These are phyloP conservation scores for Lasiosphaeria miniovina DNA, from an alignment of 495 filamentous ascomycete genomes.

Conservation along the genomic window DNA sequence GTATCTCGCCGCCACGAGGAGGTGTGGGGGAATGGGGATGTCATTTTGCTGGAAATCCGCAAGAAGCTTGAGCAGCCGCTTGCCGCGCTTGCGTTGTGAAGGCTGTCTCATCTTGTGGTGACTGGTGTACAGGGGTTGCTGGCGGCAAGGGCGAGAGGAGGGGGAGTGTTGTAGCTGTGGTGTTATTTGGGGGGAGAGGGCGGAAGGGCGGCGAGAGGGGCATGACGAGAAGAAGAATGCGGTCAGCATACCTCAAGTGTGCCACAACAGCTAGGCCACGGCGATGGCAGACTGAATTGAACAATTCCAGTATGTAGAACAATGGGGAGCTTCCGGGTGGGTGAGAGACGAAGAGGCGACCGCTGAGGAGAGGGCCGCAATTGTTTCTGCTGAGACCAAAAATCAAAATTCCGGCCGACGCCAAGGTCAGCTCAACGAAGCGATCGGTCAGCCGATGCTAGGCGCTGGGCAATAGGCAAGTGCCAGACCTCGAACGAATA, in stretches of 20 bases:
- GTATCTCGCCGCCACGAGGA: too few species aligned
- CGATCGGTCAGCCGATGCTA: conserved; percentile 2
- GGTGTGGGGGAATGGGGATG: too few species aligned
- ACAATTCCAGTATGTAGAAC: background rate
- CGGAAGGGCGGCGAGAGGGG: background rate
- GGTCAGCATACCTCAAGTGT: background rate
- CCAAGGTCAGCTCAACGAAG: conserved; percentile 10
- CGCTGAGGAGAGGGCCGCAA: background rate
- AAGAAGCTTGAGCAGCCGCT: too few species aligned
- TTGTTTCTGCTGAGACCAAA: background rate
- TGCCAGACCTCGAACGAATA: conserved; percentile 10
- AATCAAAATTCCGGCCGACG: conserved; percentile 8
- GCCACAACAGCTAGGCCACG: background rate
- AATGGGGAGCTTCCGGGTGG: background rate
- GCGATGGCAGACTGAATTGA: background rate
- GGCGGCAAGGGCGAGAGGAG: too few species aligned
- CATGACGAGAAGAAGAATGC: background rate
- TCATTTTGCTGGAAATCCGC: too few species aligned
- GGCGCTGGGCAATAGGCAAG: background rate
- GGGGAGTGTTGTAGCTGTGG: too few species aligned
- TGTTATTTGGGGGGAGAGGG: background rate
- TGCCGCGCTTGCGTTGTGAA: too few species aligned
- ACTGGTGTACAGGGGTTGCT: too few species aligned
- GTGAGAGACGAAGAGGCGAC: background rate
- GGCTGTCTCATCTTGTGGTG: too few species aligned